Percentiles rank a stretch among this genome's conserved stretches.
These are phyloP conservation scores for Actinidia arguta DNA, from an alignment of 179 eudicot species.

Conservation along the genomic window DNA sequence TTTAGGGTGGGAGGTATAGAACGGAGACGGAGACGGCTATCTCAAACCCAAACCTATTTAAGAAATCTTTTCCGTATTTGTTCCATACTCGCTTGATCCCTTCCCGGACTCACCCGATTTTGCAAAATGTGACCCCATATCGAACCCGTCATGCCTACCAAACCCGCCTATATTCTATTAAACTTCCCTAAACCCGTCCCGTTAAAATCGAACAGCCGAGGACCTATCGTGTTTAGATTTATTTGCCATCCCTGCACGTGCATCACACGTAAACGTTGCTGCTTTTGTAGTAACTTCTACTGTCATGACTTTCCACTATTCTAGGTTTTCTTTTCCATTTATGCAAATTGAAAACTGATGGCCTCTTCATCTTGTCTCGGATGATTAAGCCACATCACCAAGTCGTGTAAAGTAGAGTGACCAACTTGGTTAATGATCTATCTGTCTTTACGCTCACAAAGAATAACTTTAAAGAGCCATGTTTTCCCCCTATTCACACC, in stretches of 20 bases:
- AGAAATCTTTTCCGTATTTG: background rate
- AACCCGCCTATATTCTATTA: background rate
- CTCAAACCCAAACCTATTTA: background rate
- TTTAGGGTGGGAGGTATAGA: no score
- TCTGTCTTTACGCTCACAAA: background rate
- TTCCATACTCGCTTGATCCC: background rate
- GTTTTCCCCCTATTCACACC: background rate
- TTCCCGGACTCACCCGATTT: background rate
- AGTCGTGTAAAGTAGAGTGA: conserved; percentile 32
- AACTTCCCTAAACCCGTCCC: no score
- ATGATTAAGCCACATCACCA: conserved; percentile 21
- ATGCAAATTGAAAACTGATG: no score
- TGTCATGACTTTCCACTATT: no score
- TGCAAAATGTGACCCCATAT: background rate
- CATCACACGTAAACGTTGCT: no score
- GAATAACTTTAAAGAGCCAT: background rate
- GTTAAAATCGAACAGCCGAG: no score
- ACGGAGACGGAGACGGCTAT: no score
- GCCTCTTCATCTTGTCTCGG: background rate
- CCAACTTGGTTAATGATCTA: conserved; percentile 21
- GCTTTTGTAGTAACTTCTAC: no score
- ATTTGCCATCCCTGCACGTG: no score
- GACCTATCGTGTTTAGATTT: no score
- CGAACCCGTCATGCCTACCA: background rate
- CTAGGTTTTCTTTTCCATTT: no score